phyloP scores from a whole-genome alignment of 2,329 filamentous ascomycete species.

The Pseudogymnoascus sp. region DNA sequence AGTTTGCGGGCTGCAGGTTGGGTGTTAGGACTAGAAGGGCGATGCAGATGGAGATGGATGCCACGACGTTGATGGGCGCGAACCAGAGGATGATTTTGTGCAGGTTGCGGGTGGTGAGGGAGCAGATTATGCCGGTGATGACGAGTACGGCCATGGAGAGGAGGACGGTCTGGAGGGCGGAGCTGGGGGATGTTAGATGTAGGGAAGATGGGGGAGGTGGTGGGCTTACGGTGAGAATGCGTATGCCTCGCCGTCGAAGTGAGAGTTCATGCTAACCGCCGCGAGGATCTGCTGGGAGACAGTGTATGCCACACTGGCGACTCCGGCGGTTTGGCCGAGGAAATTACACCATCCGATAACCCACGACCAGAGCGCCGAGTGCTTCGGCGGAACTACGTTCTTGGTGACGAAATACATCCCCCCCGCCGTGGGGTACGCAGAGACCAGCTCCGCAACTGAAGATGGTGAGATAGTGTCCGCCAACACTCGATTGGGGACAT shows the following conservation, averaged over 20 bases:
- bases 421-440: conserved; percentile 58
- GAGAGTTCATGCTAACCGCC: conserved; percentile 53
- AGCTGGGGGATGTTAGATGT: conserved; percentile 31
- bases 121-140: conserved; percentile 51
- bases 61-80: conserved; percentile 57
- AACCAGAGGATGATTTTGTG: conserved; percentile 58
- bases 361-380: conserved; percentile 58
- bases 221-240: conserved; percentile 49
- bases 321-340: conserved; percentile 55
- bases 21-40: conserved; percentile 51
- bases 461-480: background rate
- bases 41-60: conserved; percentile 53
- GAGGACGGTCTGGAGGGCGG: conserved; percentile 50
- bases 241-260: conserved; percentile 41
- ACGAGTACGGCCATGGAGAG: conserved; percentile 49
- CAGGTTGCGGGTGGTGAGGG: conserved; percentile 51
- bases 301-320: conserved; percentile 55
- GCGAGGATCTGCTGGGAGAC: conserved; percentile 59
- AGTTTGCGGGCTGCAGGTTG: conserved; percentile 49
- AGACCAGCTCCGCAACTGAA: conserved; percentile 57
- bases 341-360: conserved; percentile 62
- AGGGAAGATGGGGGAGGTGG: background rate
- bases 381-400: conserved; percentile 52
- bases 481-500: conserved; percentile 12
- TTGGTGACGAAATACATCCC: conserved; percentile 65